Evolutionary conservation across 1,139 yeast species (phyloP), one percentile per base, ranked within the genome.

Genomic region (Sugiyamaella castrensis): DNA sequence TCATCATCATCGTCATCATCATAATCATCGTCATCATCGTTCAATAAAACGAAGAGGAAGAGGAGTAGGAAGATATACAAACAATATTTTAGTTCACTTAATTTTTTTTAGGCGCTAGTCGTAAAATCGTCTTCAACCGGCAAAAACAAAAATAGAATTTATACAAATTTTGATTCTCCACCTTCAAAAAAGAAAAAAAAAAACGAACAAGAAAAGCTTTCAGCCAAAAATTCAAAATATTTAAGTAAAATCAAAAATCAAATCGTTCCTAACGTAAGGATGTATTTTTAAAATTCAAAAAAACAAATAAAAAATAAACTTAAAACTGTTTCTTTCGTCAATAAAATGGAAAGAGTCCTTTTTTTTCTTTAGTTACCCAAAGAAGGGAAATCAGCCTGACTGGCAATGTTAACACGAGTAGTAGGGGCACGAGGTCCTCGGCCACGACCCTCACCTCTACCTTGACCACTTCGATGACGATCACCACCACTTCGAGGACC

Each of bases 371-470:
- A 59, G 44, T 63, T 64, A 43, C 68, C 67, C 50, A 64, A 60
- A 41, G 64, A 57, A 48, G 68, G 68, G 66, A 65, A 65, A 47
- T 63, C 67, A 40, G 58, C 57, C 35, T 57, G 51, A 53, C 55
- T 53, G 53, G 59, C 40, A 37, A 62, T 52, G 57, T 61, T 58
- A 57, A 62, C 63, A 37, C 36, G 36, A 35, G 45, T 26, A 46
- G 52, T 40, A 48, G 59, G 55, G 27, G 57, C 63, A 44, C 63
- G 55, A 44, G 58, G 58, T 38, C 64, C 63, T 44, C 66, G 55
- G 36, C 57, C 62, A 48, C 68, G 69, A 56, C 61, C 70, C 51
- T 53, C 56, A 47, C 35, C 56, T 35, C 43, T 47, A 16, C 53
- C 46, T 35, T 42, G 47, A 16, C 53, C 46, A 35, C 49, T 54